Base-by-base conservation (phyloP, 495 filamentous ascomycete genomes). In the Amphirosellinia nigrospora region DNA sequence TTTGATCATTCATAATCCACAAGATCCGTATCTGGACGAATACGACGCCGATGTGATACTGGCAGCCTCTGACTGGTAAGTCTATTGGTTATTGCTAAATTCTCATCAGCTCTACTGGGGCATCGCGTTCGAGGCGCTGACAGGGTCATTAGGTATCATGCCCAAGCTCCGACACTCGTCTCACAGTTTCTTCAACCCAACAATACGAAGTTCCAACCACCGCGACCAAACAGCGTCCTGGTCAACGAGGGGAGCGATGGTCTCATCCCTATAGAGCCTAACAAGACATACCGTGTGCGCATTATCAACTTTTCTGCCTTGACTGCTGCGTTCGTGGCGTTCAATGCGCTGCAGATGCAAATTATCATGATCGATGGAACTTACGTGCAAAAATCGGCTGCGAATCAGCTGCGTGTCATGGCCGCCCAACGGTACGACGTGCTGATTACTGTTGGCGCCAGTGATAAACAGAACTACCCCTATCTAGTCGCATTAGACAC, bases 201-300 rank as follows among this genome's bases (percentile, higher is more conserved):
- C 77, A 86, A 92, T 82, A 82, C 82, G 50, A 75, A 70, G 1
- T 85, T 85, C 21, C 71, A 77, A n/a, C 90, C 90, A 66, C 90
- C 89, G 1, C 74, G 90, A 3, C 91, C 91, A 0, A 76, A 92
- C 61, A 80, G 80, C 28, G 83, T 89, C 2, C 69, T 92, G 32
- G 86, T 95, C 72, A 94, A 94, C 72, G 93, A 92, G 34, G 83
- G 86, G 0, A 81, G 75, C 65, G 83, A 89, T 66, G 76, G 84
- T 3, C 86, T 82, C n/a, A 75, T 94, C 26, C 69, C 83, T 3
- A 86, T 95, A 1, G 72, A 89, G 65, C 83, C 92, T 3, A 87
- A 87, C 36, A 94, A 91, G 76, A 96, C 92, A 0, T 96, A 96
- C 72, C 83, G 93, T 39, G 76, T 97, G 62, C 89, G 90, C 4